These are phyloP conservation scores for Acanthamoeba triangularis DNA, from an alignment of 208 protist genomes.

Conservation along the genomic window DNA sequence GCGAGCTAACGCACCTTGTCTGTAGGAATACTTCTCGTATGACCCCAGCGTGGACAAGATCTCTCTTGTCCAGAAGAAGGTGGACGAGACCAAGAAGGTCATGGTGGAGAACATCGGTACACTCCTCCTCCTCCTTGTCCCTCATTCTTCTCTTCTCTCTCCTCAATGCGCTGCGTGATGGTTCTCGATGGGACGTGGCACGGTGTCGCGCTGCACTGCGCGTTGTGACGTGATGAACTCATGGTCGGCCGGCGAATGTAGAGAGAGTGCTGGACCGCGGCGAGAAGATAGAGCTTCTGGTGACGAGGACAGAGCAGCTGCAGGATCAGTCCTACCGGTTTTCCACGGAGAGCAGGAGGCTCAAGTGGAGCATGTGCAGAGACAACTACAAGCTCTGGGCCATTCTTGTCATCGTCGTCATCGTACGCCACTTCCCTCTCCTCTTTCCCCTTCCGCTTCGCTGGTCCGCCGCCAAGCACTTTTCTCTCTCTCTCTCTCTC, in stretches of 20 bases:
- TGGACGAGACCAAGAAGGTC: constrained; percentile 91
- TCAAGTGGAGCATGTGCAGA: constrained; percentile 91
- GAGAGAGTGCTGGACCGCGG: constrained; percentile 91
- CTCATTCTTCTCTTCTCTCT: background rate
- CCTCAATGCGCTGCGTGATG: background rate
- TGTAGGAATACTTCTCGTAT: constrained; percentile 84
- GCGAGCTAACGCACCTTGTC: background rate
- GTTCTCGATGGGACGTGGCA: background rate
- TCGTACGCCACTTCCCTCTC: constrained; percentile 57
- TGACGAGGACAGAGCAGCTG: constrained; percentile 90
- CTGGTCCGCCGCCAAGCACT: background rate
- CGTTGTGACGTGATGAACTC: background rate
- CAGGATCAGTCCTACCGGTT: constrained; percentile 87
- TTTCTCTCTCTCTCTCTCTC: background rate
- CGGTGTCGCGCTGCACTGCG: background rate
- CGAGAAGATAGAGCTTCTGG: constrained; percentile 92
- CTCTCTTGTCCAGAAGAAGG: constrained; percentile 79
- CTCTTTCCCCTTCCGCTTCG: background rate
- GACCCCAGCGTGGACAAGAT: constrained; percentile 85
- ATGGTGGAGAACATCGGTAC: constrained; percentile 91
- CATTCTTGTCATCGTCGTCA: constrained; percentile 79
- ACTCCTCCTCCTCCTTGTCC: background rate
- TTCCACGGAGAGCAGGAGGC: constrained; percentile 84
- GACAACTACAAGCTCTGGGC: constrained; percentile 90
- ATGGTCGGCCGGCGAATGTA: background rate